Percentiles rank a stretch among this genome's conserved stretches.
Evolutionary conservation across 148 eudicot species (phyloP).

Genomic region (Camellia sinensis): DNA sequence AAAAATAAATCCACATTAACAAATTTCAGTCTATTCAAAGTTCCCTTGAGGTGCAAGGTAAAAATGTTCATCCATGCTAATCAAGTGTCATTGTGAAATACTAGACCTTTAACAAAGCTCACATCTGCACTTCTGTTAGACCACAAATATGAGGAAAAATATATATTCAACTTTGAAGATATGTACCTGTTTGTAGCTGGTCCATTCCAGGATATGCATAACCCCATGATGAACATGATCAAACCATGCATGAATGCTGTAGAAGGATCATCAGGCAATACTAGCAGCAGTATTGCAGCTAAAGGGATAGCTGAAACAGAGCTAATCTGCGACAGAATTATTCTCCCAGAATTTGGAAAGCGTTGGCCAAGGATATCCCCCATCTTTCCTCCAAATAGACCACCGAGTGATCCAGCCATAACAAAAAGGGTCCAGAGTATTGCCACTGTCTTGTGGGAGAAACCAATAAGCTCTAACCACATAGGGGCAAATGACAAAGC

Average conservation of each 20-base stretch:
- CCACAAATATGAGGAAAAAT: not conserved
- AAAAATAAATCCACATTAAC: not conserved
- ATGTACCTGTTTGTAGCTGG: constrained; percentile 86
- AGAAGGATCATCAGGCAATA: constrained; percentile 63
- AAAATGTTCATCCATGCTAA: not conserved
- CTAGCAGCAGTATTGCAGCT: constrained; percentile 67
- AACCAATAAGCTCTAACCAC: constrained; percentile 94
- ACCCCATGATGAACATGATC: constrained; percentile 68
- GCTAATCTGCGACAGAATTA: constrained; percentile 77
- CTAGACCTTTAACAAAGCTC: not conserved
- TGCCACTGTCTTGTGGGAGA: constrained; percentile 77
- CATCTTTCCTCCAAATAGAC: constrained; percentile 76
- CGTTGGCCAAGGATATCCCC: constrained; percentile 64
- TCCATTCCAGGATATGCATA: constrained; percentile 67
- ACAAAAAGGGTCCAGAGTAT: constrained; percentile 56
- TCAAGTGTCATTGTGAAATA: not conserved
- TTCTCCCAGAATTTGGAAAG: constrained; percentile 48
- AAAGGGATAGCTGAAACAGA: constrained; percentile 74
- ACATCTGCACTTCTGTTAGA: not conserved
- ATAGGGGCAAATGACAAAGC: constrained; percentile 73
- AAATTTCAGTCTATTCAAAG: not conserved
- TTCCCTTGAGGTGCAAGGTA: not conserved
- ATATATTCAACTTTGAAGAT: not conserved
- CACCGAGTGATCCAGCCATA: constrained; percentile 58
- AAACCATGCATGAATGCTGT: constrained; percentile 55